Percentiles rank a stretch among this genome's conserved stretches.
Evolutionary conservation across 495 filamentous ascomycete genomes (phyloP).

Genomic region (Xylaria palmicola): DNA sequence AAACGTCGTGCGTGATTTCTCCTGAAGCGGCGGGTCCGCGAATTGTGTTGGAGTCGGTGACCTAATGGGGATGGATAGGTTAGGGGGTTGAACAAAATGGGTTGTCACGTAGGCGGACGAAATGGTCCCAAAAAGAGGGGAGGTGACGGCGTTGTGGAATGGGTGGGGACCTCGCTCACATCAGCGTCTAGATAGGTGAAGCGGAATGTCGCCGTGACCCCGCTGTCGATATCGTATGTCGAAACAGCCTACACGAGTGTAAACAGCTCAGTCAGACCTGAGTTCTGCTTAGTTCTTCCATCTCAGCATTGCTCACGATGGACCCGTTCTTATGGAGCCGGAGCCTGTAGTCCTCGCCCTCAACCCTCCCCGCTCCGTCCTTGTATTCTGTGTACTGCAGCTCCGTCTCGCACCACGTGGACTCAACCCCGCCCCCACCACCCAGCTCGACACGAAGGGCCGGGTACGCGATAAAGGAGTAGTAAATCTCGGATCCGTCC

Average conservation of each 20-base stretch:
- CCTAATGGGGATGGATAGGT: neutral
- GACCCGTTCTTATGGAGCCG: slow-evolving; percentile 11
- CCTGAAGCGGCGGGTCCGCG: neutral
- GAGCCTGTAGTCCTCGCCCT: neutral
- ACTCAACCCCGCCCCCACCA: neutral
- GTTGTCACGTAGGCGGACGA: no score
- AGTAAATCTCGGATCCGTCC: slow-evolving; percentile 13
- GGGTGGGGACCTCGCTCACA: neutral
- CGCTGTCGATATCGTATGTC: neutral
- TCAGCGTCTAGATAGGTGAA: neutral
- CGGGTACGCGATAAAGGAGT: slow-evolving; percentile 10
- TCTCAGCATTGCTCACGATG: neutral
- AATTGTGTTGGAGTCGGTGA: neutral
- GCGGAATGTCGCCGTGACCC: neutral
- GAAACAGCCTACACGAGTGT: neutral
- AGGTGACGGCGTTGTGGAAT: no score
- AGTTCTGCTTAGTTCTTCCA: neutral
- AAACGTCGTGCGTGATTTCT: no score
- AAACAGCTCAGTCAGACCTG: neutral
- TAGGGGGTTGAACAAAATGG: no score
- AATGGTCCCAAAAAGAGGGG: no score
- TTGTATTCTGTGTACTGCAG: slow-evolving; percentile 5
- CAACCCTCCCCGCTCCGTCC: neutral
- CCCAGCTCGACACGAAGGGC: neutral
- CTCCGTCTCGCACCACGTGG: slow-evolving; percentile 7